A percentile compares a stretch with the other conserved stretches of the same genome.
phyloP scores from a whole-genome alignment of 768 basidiomycete genomes.

The Lactarius hatsudake region DNA sequence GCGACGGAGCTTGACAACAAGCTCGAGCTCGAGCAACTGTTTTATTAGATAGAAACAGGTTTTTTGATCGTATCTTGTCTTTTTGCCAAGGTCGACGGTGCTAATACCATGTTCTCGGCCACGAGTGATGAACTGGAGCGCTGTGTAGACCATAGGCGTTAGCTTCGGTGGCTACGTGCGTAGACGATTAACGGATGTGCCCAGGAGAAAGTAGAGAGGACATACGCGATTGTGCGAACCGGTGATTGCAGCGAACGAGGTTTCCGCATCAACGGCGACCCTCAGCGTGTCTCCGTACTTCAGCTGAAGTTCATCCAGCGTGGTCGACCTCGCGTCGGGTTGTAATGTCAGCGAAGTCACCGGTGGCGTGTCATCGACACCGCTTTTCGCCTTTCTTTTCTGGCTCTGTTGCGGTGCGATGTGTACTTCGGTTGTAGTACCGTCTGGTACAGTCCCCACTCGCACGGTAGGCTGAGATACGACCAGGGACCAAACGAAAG shows the following conservation, averaged over 20 bases:
- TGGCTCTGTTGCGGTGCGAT: conserved; percentile 70
- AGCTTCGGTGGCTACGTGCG: conserved; percentile 64
- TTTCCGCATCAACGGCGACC: conserved; percentile 71
- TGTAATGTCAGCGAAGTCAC: conserved; percentile 47
- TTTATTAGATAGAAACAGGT: conserved; percentile 85
- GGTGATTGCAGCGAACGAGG: conserved; percentile 74
- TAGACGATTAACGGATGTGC: conserved; percentile 19
- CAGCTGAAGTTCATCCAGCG: conserved; percentile 54
- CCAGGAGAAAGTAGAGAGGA: conserved; percentile 17
- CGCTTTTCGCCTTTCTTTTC: conserved; percentile 52
- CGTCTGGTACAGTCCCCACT: conserved; percentile 70
- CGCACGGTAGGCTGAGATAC: conserved; percentile 70
- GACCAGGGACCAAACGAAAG: conserved; percentile 80
- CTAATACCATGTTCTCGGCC: conserved; percentile 76
- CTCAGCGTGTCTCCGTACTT: conserved; percentile 64
- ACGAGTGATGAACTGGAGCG: conserved; percentile 80
- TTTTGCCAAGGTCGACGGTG: conserved; percentile 71
- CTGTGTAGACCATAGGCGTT: conserved; percentile 81
- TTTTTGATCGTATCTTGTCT: conserved; percentile 84
- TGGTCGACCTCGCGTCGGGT: conserved; percentile 50
- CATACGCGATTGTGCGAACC: conserved; percentile 81
- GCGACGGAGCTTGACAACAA: conserved; percentile 75
- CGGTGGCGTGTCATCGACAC: conserved; percentile 44
- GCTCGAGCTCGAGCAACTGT: conserved; percentile 66
- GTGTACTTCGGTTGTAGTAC: conserved; percentile 63